These are phyloP conservation scores for Alternaria burnsii DNA, from an alignment of 2,329 filamentous ascomycete species.

Conservation along the genomic window DNA sequence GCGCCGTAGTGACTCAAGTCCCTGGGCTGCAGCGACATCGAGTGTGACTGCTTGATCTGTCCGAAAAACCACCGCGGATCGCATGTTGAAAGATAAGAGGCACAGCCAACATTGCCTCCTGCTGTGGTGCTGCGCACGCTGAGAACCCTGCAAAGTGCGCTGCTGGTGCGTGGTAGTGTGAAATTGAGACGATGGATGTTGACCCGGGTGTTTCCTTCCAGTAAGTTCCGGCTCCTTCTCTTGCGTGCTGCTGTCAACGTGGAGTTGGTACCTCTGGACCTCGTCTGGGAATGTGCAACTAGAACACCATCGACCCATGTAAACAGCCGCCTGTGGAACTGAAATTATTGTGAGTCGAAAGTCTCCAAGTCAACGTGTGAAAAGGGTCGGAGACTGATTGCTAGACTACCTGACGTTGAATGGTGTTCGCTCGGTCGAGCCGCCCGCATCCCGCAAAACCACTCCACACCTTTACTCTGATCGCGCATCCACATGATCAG, in stretches of 20 bases:
- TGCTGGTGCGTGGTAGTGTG: neutral
- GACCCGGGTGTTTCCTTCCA: neutral
- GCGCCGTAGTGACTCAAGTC: neutral
- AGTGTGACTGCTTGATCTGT: neutral
- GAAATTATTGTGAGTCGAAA: accelerated
- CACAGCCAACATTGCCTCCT: neutral
- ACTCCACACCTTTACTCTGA: neutral
- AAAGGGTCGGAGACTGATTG: accelerated
- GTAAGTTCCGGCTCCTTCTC: neutral
- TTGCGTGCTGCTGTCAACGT: neutral
- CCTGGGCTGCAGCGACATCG: neutral
- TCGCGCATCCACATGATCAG: neutral
- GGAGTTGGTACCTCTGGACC: neutral
- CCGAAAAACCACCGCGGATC: neutral
- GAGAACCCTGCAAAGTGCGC: no score
- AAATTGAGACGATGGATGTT: neutral
- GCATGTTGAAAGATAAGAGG: neutral
- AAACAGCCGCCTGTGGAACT: no score
- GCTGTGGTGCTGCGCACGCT: neutral
- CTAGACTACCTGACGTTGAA: no score
- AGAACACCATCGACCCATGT: no score
- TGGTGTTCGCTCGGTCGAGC: no score
- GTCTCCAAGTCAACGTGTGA: no score
- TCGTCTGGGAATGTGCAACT: no score
- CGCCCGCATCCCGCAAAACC: neutral